phyloP scores from a whole-genome alignment of 1,284 basidiomycete genomes.

The Pseudozyma flocculosa region DNA sequence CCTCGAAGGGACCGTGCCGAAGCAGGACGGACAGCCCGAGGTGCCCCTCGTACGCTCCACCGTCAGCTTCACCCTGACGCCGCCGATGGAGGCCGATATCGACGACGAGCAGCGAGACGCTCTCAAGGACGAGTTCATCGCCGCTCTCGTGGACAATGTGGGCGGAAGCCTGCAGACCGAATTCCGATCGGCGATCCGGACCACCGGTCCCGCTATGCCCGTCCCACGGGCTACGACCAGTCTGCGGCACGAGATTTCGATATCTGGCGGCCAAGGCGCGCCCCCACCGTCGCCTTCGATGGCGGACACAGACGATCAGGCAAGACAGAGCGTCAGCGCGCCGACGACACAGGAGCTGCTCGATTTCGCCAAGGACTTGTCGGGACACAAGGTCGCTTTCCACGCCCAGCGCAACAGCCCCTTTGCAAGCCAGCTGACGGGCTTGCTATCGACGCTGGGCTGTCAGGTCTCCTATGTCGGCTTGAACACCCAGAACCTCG shows the following conservation, averaged over 20 bases:
- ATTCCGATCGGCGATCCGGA: slow-evolving; percentile 13
- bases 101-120: background rate
- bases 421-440: slow-evolving; percentile 22
- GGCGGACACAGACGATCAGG: too few species aligned
- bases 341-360: slow-evolving; percentile 22
- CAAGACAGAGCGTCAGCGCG: slow-evolving; percentile 6
- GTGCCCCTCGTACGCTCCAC: background rate
- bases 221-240: background rate
- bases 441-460: slow-evolving; percentile 13
- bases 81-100: background rate
- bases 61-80: background rate
- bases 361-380: slow-evolving; percentile 10
- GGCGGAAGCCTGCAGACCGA: slow-evolving; percentile 4
- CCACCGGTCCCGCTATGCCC: slow-evolving; percentile 7
- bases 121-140: background rate
- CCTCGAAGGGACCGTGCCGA: background rate
- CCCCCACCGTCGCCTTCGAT: slow-evolving; percentile 17
- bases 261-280: background rate
- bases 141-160: background rate
- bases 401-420: slow-evolving; percentile 23
- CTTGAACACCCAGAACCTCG: slow-evolving; percentile 14
- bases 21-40: background rate
- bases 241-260: background rate
- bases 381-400: slow-evolving; percentile 32
- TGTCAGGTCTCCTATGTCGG: slow-evolving; percentile 32